phyloP scores from a whole-genome alignment of 2,329 filamentous ascomycete species.

The Cladophialophora exuberans region DNA sequence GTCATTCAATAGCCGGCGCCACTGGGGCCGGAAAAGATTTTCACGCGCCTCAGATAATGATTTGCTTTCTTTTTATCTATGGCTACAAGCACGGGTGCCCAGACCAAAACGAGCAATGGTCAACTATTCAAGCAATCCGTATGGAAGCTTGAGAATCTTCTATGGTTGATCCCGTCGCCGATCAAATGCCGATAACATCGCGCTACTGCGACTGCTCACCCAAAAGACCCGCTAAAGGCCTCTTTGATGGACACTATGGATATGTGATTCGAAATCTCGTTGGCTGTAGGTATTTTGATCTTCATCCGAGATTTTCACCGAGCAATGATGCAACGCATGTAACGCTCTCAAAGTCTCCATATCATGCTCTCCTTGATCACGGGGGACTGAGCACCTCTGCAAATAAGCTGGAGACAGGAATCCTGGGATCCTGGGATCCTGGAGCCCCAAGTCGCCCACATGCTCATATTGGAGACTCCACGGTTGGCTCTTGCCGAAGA shows the following conservation, averaged over 20 bases:
- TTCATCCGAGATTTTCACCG: neutral
- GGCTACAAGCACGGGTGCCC: no score
- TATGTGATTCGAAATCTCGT: neutral
- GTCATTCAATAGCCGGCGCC: neutral
- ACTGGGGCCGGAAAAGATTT: neutral
- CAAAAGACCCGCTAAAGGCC: neutral
- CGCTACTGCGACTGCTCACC: no score
- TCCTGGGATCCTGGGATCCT: neutral
- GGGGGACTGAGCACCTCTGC: neutral
- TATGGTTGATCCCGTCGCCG: neutral
- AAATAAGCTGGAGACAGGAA: neutral
- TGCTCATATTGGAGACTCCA: neutral
- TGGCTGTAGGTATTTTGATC: no score
- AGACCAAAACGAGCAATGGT: no score
- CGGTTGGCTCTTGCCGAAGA: neutral
- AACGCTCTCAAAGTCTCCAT: neutral
- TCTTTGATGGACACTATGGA: neutral
- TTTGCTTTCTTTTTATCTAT: neutral
- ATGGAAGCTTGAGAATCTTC: conserved; percentile 3
- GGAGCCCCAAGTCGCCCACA: no score
- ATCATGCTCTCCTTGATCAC: neutral
- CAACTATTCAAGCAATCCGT: no score
- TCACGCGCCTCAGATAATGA: neutral
- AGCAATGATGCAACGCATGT: neutral
- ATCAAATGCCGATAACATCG: neutral